Conservation (phyloP, 1,139 yeast genomes). For the Suhomyces maxii region DNA sequence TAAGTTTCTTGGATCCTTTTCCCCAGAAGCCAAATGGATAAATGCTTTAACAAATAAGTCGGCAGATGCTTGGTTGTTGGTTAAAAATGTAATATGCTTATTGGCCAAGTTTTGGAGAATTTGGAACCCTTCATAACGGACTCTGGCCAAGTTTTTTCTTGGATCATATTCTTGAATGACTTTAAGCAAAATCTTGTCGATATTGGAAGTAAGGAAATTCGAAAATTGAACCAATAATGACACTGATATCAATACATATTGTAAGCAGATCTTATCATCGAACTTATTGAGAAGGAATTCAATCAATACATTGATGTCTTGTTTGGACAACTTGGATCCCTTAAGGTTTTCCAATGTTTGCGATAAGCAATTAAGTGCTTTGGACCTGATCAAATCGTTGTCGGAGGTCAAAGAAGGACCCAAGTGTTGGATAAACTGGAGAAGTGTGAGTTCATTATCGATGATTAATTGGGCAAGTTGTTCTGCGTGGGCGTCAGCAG, state of each 20-base stretch:
- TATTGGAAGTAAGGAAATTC: conserved; percentile 34
- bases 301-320: conserved; percentile 67
- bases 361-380: conserved; percentile 61
- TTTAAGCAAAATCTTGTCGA: conserved; percentile 37
- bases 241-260: conserved; percentile 57
- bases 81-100: conserved; percentile 18
- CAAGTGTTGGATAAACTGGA: conserved; percentile 54
- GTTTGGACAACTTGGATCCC: conserved; percentile 43
- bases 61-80: conserved; percentile 18
- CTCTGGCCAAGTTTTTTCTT: conserved; percentile 61
- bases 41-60: conserved; percentile 55
- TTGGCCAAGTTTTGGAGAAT: conserved; percentile 42
- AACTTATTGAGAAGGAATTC: conserved; percentile 66
- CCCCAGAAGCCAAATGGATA: conserved; percentile 74
- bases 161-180: conserved; percentile 56
- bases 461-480: conserved; percentile 32
- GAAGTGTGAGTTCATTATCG: conserved; percentile 39
- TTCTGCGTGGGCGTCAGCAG: conserved; percentile 28
- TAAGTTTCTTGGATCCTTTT: conserved; percentile 90
- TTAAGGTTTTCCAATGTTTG: conserved; percentile 45
- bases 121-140: conserved; percentile 60
- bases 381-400: conserved; percentile 50
- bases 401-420: conserved; percentile 69
- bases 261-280: conserved; percentile 59
- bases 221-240: conserved; percentile 51